Base-by-base conservation (phyloP, 805 yeast species). In the Barnettozyma californica region DNA sequence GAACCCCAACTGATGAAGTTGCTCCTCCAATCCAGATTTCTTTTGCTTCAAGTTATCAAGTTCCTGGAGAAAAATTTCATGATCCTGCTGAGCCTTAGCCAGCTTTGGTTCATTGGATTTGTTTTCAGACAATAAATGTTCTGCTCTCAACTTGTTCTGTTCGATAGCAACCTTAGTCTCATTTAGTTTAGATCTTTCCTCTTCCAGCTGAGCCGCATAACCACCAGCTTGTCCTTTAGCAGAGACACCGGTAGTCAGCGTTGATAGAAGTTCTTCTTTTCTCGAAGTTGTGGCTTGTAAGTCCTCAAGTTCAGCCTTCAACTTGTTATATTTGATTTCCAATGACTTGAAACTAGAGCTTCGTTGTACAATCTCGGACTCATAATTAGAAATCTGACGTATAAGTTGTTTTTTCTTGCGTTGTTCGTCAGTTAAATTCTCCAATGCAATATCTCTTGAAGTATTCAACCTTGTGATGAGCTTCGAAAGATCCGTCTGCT, bases 211-310 rank as follows among this genome's bases (percentile, higher is more conserved):
- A 2, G 83, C 75, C 52, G 75, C 68, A 64, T 87, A 91, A 9
- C 97, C 97, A 57, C 83, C 84, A 0, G 83, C 70, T 33, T 71
- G 74, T 47, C 95, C 96, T 50, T 79, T 82, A 0, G 95, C 79
- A 0, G 96, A 86, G n/a, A 91, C 82, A 58, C 97, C 97, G 0
- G 96, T 88, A 0, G 90, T 81, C 37, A 91, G 71, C 0, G 95
- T 83, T 0, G 94, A 85, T 9, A 88, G 67, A 10, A 91, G 71
- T 52, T 91, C 97, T 57, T 87, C 92, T 56, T 86, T 87, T 50
- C 71, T 75, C 31, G 71, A 69, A 42, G 76, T 71, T 13, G 73
- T 71, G 5, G 68, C 70, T 51, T 80, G 81, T 47, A 80, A 54
- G 1, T 62, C 59, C 2, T 65, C 68, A 20, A 85, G 67, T n/a